Percentiles rank a stretch among this genome's conserved stretches.
These are phyloP conservation scores for Purshia tridentata DNA, from an alignment of 306 rosid genomes.

Conservation along the genomic window DNA sequence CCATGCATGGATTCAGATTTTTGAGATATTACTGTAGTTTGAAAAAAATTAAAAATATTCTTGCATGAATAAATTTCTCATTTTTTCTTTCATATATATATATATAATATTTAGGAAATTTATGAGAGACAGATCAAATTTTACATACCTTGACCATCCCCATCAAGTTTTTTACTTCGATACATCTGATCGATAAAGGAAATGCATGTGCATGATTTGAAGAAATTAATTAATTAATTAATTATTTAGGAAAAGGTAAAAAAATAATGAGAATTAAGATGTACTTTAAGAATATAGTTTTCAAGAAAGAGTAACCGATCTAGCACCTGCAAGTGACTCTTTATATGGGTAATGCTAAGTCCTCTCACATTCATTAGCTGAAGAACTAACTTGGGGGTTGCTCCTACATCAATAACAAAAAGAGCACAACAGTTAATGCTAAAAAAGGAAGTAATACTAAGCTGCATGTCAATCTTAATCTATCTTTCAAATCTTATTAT, in stretches of 20 bases:
- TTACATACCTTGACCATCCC: constrained; percentile 68
- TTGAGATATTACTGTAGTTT: constrained; percentile 48
- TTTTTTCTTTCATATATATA: background rate
- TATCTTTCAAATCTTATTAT: no score
- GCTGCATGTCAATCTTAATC: no score
- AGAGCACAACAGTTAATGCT: no score
- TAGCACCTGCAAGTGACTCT: constrained; percentile 90
- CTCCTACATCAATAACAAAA: constrained; percentile 46
- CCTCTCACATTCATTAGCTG: constrained; percentile 93
- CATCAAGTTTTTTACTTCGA: constrained; percentile 88
- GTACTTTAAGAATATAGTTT: background rate
- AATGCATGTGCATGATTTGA: background rate
- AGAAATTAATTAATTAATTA: background rate
- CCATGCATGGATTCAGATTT: constrained; percentile 36
- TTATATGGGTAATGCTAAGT: constrained; percentile 87
- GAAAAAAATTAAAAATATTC: no score
- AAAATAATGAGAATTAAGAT: background rate
- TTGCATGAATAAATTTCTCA: background rate
- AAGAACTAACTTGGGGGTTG: constrained; percentile 84
- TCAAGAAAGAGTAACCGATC: background rate
- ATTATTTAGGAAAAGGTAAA: background rate
- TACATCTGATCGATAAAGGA: constrained; percentile 57
- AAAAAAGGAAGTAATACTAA: no score
- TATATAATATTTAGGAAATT: no score
- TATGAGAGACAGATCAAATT: background rate